A percentile compares a stretch with the other conserved stretches of the same genome.
Evolutionary conservation across 306 rosid genomes (phyloP).

Genomic region (Phaseolus lunatus): DNA sequence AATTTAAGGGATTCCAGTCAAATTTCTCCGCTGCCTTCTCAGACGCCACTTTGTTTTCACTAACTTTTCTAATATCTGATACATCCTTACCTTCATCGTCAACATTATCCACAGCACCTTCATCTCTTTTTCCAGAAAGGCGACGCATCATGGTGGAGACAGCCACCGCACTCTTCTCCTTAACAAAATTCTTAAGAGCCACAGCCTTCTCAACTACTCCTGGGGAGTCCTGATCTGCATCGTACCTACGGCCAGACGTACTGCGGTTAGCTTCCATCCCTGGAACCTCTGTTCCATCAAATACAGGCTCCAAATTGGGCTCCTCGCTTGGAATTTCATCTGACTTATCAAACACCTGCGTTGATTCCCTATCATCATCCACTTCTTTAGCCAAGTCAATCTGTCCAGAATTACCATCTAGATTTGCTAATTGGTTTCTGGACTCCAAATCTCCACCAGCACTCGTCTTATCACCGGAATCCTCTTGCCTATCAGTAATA

Average conservation of each 20-base stretch:
- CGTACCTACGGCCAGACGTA: slow-evolving; percentile 54
- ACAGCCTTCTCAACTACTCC: slow-evolving; percentile 83
- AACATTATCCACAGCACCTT: slow-evolving; percentile 42
- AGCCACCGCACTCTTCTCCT: slow-evolving; percentile 70
- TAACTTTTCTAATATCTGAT: slow-evolving; percentile 51
- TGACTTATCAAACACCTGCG: slow-evolving; percentile 39
- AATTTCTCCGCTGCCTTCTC: slow-evolving; percentile 64
- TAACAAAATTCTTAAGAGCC: slow-evolving; percentile 78
- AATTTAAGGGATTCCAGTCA: slow-evolving; percentile 79
- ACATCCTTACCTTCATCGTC: slow-evolving; percentile 52
- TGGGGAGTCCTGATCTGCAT: slow-evolving; percentile 60
- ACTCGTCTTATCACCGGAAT: slow-evolving; percentile 46
- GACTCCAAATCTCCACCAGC: slow-evolving; percentile 40
- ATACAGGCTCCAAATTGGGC: slow-evolving; percentile 72
- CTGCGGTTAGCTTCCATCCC: slow-evolving; percentile 71
- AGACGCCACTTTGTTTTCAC: slow-evolving; percentile 54
- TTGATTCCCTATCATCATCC: slow-evolving; percentile 44
- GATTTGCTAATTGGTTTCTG: slow-evolving; percentile 45
- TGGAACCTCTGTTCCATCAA: slow-evolving; percentile 80
- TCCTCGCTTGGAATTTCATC: slow-evolving; percentile 65
- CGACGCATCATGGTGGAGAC: slow-evolving; percentile 77
- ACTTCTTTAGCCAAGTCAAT: slow-evolving; percentile 38
- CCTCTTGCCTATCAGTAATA: slow-evolving; percentile 23
- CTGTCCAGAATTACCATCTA: slow-evolving; percentile 29
- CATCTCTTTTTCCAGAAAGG: slow-evolving; percentile 73